Evolutionary conservation across 805 yeast genomes (phyloP).

Genomic region (Komagataella phaffii): DNA sequence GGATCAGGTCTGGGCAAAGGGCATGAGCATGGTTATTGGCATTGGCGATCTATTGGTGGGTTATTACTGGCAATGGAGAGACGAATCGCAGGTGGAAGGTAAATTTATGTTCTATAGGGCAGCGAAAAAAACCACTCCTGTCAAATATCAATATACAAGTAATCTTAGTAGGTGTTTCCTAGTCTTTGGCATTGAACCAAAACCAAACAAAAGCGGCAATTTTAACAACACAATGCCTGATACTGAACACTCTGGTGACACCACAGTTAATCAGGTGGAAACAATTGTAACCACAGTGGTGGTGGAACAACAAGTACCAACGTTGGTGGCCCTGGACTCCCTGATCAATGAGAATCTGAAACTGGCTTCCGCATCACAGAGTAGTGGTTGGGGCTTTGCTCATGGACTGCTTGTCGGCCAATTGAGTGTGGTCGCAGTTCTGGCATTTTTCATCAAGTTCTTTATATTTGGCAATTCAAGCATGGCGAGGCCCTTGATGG

Average conservation of each 20-base stretch:
- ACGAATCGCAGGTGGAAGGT: background rate
- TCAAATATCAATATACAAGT: background rate
- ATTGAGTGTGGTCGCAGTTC: conserved; percentile 49
- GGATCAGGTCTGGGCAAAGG: background rate
- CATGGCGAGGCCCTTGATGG: background rate
- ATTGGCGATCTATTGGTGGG: background rate
- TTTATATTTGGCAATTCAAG: conserved; percentile 59
- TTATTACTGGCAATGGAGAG: background rate
- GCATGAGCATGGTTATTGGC: background rate
- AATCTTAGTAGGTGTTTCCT: background rate
- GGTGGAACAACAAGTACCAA: background rate
- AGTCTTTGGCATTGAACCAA: background rate
- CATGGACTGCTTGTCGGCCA: conserved; percentile 70
- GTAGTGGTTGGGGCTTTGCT: conserved; percentile 46
- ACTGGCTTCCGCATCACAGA: background rate
- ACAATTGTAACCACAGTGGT: background rate
- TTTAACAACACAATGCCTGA: background rate
- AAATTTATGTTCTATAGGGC: background rate
- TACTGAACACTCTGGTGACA: background rate
- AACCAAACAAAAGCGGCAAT: background rate
- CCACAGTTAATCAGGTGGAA: conserved; percentile 4
- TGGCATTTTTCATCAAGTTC: conserved; percentile 56
- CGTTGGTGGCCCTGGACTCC: background rate
- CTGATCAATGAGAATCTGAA: conserved; percentile 1
- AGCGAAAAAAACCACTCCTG: background rate